Percentiles rank a stretch among this genome's conserved stretches.
phyloP scores from a whole-genome alignment of 257 asterid species.

The Craterostigma plantagineum region DNA sequence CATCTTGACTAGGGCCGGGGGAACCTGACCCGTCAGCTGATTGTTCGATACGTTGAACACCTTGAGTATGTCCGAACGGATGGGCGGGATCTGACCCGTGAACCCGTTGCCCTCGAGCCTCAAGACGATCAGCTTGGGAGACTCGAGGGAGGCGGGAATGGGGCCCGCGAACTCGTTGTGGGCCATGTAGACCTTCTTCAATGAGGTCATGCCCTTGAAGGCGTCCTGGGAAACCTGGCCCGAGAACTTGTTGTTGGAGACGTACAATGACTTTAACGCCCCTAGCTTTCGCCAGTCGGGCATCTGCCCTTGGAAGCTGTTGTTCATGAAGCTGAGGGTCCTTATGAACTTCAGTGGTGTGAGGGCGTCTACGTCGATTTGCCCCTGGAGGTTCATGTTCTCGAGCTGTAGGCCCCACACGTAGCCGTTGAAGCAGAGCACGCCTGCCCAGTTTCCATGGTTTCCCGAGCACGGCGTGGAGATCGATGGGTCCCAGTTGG shows the following conservation, averaged over 20 bases:
- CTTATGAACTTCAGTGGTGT: conserved; percentile 25
- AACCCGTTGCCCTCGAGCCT: conserved; percentile 58
- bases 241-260: conserved; percentile 52
- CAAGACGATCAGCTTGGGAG: conserved; percentile 59
- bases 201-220: conserved; percentile 48
- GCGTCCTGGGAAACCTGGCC: conserved; percentile 50
- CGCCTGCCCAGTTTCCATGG: conserved; percentile 44
- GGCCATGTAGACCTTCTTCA: conserved; percentile 56
- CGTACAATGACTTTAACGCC: conserved; percentile 46
- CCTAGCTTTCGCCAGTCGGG: conserved; percentile 79
- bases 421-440: conserved; percentile 46
- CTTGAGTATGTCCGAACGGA: conserved; percentile 30
- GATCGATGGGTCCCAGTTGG: conserved; percentile 33
- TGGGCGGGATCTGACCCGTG: conserved; percentile 40
- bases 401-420: conserved; percentile 78
- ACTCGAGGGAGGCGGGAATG: conserved; percentile 51
- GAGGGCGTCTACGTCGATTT: conserved; percentile 49
- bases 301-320: conserved; percentile 54
- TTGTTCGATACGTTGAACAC: conserved; percentile 52
- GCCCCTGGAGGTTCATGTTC: conserved; percentile 51
- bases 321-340: conserved; percentile 59
- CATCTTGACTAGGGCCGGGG: conserved; percentile 24
- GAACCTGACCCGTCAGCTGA: conserved; percentile 64
- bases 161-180: conserved; percentile 47
- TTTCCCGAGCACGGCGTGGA: conserved; percentile 47